Base-by-base conservation (phyloP, 2,329 filamentous ascomycete species). In the Phoma sp. region DNA sequence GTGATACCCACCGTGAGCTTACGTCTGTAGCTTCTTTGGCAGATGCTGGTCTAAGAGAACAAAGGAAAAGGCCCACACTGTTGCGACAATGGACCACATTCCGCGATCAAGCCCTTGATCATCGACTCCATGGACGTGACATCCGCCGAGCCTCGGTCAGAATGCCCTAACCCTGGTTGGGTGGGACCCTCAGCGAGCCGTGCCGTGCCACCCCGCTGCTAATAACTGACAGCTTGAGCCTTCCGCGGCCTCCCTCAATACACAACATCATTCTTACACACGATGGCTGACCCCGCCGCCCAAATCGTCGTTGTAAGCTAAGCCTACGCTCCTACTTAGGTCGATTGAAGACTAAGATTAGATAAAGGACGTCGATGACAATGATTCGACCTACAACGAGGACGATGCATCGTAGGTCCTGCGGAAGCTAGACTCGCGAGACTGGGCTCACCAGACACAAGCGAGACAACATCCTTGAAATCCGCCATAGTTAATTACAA, bases 401-500 rank as follows among this genome's bases (percentile, higher is more conserved):
- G 62, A 65, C 24, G 55, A 47, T 37, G 58, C 56, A 35, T 65
- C 62, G 62, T 60, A 47, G 57, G 58, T 54, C 14, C 13, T 22
- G 11, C 22, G n/a, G 13, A 30, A 18, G 27, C 18, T 13, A 22
- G 14, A 10, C 1, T 4, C 13, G 22, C 55, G 13, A 11, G 2
- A n/a, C 32, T 8, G 6, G 23, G 29, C 56, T 61, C 35, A 58
- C 47, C 18, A 13, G 10, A 22, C n/a, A 46, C 7, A 57, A 64
- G 62, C 35, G 62, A 66, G 29, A 68, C 65, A 0, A 66, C 62
- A 3, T 63, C 64, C 3, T 49, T 69, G 37, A 68, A 59, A 24
- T 68, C 65, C 11, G 52, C 64, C 13, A 60, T 67, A n/a, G 22
- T 63, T 11, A 60, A 60, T 37, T 68, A 70, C 49, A 61, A 59